Evolutionary conservation across 352 stramenopile species (phyloP).

Genomic region (Pythium phragmiticola): DNA sequence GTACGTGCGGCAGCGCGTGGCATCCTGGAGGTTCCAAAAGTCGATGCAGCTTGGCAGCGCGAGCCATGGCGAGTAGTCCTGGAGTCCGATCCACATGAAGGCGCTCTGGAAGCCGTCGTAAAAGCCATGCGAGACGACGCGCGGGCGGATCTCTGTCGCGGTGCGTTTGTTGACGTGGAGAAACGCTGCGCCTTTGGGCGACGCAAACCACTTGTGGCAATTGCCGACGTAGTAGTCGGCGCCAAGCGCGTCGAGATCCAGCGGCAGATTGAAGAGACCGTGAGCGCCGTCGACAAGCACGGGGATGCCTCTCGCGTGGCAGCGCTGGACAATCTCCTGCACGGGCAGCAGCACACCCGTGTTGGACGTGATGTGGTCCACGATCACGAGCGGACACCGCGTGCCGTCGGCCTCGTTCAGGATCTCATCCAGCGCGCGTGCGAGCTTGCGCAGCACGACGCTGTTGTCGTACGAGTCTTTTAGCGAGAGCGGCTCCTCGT

Average conservation of each 20-base stretch:
- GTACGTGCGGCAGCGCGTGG: conserved; percentile 46
- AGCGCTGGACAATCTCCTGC: conserved; percentile 66
- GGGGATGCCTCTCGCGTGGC: conserved; percentile 41
- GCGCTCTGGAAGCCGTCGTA: conserved; percentile 88
- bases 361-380: conserved; percentile 95
- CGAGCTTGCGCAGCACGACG: conserved; percentile 40
- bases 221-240: conserved; percentile 94
- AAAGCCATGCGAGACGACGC: conserved; percentile 91
- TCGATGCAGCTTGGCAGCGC: conserved; percentile 80
- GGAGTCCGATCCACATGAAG: conserved; percentile 92
- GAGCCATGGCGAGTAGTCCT: conserved; percentile 90
- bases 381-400: conserved; percentile 63
- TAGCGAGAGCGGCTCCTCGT: conserved; percentile 64
- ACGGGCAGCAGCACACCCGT: conserved; percentile 90
- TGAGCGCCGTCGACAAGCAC: conserved; percentile 93
- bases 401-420: conserved; percentile 32
- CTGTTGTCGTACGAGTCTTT: conserved; percentile 61
- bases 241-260: conserved; percentile 62
- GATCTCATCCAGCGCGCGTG: conserved; percentile 29
- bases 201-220: conserved; percentile 95
- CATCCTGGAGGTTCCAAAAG: conserved; percentile 72
- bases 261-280: conserved; percentile 75
- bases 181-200: conserved; percentile 85
- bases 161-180: conserved; percentile 70
- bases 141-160: conserved; percentile 46